A percentile compares a stretch with the other conserved stretches of the same genome.
These are phyloP conservation scores for Pythium volutum DNA, from an alignment of 352 stramenopile species.

Conservation along the genomic window DNA sequence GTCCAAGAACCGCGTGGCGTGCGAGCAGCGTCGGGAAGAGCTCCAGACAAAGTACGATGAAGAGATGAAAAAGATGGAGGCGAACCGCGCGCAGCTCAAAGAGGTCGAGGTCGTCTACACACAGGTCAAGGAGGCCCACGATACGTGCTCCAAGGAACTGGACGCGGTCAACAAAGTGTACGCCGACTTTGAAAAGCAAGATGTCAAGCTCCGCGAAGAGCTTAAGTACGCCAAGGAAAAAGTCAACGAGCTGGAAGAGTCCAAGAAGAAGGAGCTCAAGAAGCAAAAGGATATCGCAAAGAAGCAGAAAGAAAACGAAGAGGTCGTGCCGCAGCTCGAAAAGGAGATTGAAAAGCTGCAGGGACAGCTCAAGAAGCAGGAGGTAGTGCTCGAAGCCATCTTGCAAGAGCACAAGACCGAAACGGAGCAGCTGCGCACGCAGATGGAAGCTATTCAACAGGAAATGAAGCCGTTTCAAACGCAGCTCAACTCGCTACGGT, in stretches of 20 bases:
- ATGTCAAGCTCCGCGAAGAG: slow-evolving; percentile 97
- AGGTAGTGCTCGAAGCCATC: slow-evolving; percentile 87
- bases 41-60: slow-evolving; percentile 75
- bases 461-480: slow-evolving; percentile 77
- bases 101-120: slow-evolving; percentile 83
- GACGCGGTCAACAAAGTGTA: slow-evolving; percentile 92
- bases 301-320: slow-evolving; percentile 86
- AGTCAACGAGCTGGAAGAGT: slow-evolving; percentile 89
- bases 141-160: slow-evolving; percentile 83
- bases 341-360: slow-evolving; percentile 70
- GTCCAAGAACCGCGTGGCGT: slow-evolving; percentile 69
- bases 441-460: slow-evolving; percentile 73
- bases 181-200: slow-evolving; percentile 94
- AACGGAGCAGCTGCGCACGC: slow-evolving; percentile 61
- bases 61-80: slow-evolving; percentile 69
- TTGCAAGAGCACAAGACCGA: slow-evolving; percentile 76
- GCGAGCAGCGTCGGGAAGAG: slow-evolving; percentile 59
- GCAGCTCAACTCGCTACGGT: slow-evolving; percentile 67
- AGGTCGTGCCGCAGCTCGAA: slow-evolving; percentile 89
- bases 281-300: slow-evolving; percentile 84
- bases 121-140: slow-evolving; percentile 79
- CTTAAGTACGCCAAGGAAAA: slow-evolving; percentile 95
- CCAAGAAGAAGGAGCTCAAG: slow-evolving; percentile 89
- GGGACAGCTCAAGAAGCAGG: slow-evolving; percentile 72
- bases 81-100: slow-evolving; percentile 76